phyloP scores from a whole-genome alignment of 805 yeast species.

The Myxozyma nipponensis region DNA sequence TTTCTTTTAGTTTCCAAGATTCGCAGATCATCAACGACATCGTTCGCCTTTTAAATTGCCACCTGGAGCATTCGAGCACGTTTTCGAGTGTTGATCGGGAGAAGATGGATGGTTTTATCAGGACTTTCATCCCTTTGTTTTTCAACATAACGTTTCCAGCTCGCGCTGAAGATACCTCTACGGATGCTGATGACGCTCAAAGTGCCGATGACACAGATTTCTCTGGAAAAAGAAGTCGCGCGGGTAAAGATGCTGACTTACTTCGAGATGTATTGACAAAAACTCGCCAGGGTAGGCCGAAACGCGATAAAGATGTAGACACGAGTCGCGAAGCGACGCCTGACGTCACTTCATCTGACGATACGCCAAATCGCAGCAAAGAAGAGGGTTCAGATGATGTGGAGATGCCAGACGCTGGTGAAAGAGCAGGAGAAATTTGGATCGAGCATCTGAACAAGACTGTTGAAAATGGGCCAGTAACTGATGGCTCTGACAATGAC shows the following conservation, averaged over 20 bases:
- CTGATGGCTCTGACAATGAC: constrained; percentile 29
- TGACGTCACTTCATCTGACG: constrained; percentile 22
- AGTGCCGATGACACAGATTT: constrained; percentile 27
- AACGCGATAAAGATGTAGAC: constrained; percentile 16
- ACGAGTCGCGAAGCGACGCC: constrained; percentile 26
- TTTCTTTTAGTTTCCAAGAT: constrained; percentile 63
- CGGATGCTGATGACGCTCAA: constrained; percentile 6
- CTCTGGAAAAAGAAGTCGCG: background rate
- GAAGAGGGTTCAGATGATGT: constrained; percentile 15
- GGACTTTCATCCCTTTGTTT: constrained; percentile 65
- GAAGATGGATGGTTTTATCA: constrained; percentile 64
- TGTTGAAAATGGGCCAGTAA: constrained; percentile 29
- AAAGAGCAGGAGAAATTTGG: constrained; percentile 32
- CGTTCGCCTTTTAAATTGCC: constrained; percentile 59
- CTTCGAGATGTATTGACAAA: constrained; percentile 50
- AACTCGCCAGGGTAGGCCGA: constrained; percentile 29
- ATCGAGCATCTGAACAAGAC: constrained; percentile 31
- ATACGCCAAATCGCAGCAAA: constrained; percentile 9
- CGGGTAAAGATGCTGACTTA: constrained; percentile 37
- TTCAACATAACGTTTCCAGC: constrained; percentile 46
- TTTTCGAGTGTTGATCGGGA: constrained; percentile 81
- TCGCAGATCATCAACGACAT: constrained; percentile 69
- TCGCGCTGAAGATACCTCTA: constrained; percentile 42
- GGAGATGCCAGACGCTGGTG: constrained; percentile 27
- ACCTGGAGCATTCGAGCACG: constrained; percentile 62